These are phyloP conservation scores for Coelastrella sp. DNA, from an alignment of 139 green algal genomes.

Conservation along the genomic window DNA sequence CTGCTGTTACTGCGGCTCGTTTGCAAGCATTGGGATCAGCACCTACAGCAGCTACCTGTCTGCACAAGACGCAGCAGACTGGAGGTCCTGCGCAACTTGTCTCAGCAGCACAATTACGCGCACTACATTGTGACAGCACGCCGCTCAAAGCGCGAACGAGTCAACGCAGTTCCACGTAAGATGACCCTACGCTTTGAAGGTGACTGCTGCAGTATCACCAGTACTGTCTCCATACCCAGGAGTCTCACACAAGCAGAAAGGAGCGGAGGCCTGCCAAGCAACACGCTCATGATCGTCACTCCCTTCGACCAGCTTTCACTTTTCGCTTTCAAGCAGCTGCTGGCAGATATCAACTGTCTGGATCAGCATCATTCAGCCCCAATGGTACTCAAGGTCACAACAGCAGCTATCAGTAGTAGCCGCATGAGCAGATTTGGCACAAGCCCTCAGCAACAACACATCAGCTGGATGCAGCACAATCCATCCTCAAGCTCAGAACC, in stretches of 20 bases:
- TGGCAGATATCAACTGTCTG: conserved; percentile 24
- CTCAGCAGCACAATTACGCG: conserved; percentile 11
- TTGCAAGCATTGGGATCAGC: conserved; percentile 18
- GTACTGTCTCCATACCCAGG: conserved; percentile 1
- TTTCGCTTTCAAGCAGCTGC: not conserved
- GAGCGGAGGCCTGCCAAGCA: not conserved
- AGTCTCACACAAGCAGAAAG: not conserved
- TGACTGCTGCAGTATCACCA: not conserved
- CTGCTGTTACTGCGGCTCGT: conserved; percentile 10
- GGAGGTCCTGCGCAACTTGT: conserved; percentile 21
- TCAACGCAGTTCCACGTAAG: not conserved
- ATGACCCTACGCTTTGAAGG: conserved; percentile 1
- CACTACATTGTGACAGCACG: not conserved
- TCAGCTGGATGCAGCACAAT: not conserved
- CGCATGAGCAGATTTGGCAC: too few species aligned
- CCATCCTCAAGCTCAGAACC: not conserved
- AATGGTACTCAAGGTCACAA: conserved; percentile 22
- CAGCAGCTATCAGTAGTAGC: too few species aligned
- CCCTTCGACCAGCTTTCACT: not conserved
- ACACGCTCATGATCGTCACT: not conserved
- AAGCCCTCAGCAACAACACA: not conserved
- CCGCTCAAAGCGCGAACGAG: not conserved
- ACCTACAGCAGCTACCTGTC: not conserved
- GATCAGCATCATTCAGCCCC: conserved; percentile 25
- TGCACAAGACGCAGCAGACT: not conserved